Evolutionary conservation across 2,329 filamentous ascomycete species (phyloP), one percentile per base, ranked within the genome.

Genomic region (Juglanconis oblonga): DNA sequence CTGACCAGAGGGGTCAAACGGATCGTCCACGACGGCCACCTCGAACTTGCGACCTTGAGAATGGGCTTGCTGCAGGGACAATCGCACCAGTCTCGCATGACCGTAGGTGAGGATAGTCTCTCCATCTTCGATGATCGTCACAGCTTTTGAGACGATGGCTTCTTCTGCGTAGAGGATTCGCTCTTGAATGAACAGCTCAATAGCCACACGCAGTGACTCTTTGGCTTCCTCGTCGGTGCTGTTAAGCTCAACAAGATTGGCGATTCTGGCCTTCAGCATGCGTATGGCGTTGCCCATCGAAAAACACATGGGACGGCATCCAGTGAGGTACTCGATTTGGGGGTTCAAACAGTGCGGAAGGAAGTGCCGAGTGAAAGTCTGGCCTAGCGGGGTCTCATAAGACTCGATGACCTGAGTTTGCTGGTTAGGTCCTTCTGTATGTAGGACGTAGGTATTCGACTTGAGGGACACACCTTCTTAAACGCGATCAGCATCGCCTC

Each of bases 221-320:
- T 97, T 97, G 32, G 93, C 93, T 52, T 91, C 87, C 24, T 85
- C 78, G 71, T 99, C 94, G 35, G 91, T 87, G 1, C 89, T 85
- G 67, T 93, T 90, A 45, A 94, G 92, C 68, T 97, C 92, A 6
- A 52, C 48, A 61, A 97, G 88, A 67, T 92, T 92, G 68, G 91
- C 90, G 71, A 99, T 94, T 69, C 92, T 87, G 52, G 97, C 86
- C 79, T 99, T 99, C 53, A 99, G 83, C 82, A 92, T 94, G 57
- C 95, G 87, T 71, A 99, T 96, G 40, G 92, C 92, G 73, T 98
- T 99, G 62, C 95, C 95, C 88, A 98, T 97, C 64, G 91, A 92
- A 75, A 97, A 95, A 66, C 91, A 96, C 76, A 99, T 90, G 38
- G 95, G 93, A n/a, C 95, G 88, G 71, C 93, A 97, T 66, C 92